phyloP scores from a whole-genome alignment of 192 early-diverging fungal genomes.

The Coemansia sp. region DNA sequence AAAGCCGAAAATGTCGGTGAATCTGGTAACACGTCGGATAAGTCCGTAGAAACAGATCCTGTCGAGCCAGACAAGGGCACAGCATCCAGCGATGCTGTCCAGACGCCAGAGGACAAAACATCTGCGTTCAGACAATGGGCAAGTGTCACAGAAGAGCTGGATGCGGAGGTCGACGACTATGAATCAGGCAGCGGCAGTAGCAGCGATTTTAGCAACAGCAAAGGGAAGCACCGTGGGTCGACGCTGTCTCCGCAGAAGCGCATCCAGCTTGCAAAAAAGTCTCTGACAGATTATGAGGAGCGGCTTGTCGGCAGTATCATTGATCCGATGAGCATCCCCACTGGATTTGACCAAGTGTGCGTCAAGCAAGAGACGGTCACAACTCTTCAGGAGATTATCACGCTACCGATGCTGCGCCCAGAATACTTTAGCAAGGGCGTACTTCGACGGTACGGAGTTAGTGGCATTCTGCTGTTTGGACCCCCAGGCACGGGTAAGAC shows the following conservation, averaged over 20 bases:
- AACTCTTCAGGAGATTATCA: constrained; percentile 82
- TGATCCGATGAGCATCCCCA: constrained; percentile 62
- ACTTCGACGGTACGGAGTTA: constrained; percentile 65
- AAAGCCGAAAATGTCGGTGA: not conserved
- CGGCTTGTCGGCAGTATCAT: constrained; percentile 78
- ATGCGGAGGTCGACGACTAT: constrained; percentile 7
- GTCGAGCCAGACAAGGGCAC: not conserved
- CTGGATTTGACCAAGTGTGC: constrained; percentile 72
- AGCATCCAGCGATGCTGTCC: not conserved
- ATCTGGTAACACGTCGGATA: not conserved
- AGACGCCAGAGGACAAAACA: not conserved
- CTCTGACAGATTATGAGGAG: constrained; percentile 69
- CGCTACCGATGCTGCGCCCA: constrained; percentile 75
- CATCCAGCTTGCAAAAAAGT: constrained; percentile 49
- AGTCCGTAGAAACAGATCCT: not conserved
- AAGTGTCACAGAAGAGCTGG: constrained; percentile 26
- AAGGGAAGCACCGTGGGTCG: not conserved
- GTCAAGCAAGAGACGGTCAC: constrained; percentile 77
- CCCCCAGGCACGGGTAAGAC: constrained; percentile 89
- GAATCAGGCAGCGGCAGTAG: not conserved
- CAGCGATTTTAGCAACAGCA: constrained; percentile 4
- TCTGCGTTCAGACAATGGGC: constrained; percentile 24
- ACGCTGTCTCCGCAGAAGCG: constrained; percentile 36
- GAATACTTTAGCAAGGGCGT: constrained; percentile 75
- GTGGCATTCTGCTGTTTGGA: constrained; percentile 81